These are phyloP conservation scores for Protomyces pachydermus DNA, from an alignment of 1,139 yeast genomes.

Conservation along the genomic window DNA sequence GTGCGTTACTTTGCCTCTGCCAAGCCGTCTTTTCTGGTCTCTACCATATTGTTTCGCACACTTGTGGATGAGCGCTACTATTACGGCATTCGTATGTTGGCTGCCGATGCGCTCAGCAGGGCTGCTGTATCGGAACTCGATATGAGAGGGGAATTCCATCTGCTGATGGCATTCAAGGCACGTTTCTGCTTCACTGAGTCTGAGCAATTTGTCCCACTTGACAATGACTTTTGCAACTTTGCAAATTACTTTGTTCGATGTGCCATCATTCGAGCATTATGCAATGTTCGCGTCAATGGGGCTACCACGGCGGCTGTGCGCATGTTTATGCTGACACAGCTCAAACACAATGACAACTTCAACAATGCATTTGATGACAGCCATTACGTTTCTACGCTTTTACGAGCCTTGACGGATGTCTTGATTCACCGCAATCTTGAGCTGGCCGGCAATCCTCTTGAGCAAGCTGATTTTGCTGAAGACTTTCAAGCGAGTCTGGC, in stretches of 20 bases:
- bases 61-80: constrained; percentile 78
- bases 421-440: constrained; percentile 24
- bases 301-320: constrained; percentile 66
- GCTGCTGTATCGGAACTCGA: constrained; percentile 59
- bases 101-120: constrained; percentile 70
- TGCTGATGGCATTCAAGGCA: constrained; percentile 62
- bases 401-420: constrained; percentile 47
- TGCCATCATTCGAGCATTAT: constrained; percentile 59
- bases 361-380: constrained; percentile 73
- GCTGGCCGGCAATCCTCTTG: constrained; percentile 35
- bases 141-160: constrained; percentile 67
- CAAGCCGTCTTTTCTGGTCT: constrained; percentile 61
- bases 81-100: constrained; percentile 83
- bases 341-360: constrained; percentile 81
- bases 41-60: constrained; percentile 74
- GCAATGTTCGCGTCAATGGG: constrained; percentile 53
- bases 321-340: constrained; percentile 60
- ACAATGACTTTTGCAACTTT: constrained; percentile 72
- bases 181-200: constrained; percentile 68
- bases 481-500: constrained; percentile 48
- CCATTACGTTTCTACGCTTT: constrained; percentile 56
- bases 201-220: constrained; percentile 53
- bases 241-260: constrained; percentile 64
- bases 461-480: constrained; percentile 34
- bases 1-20: constrained; percentile 62